Evolutionary conservation across 1,284 basidiomycete genomes (phyloP).

Genomic region (Fomitopsis schrenkii): DNA sequence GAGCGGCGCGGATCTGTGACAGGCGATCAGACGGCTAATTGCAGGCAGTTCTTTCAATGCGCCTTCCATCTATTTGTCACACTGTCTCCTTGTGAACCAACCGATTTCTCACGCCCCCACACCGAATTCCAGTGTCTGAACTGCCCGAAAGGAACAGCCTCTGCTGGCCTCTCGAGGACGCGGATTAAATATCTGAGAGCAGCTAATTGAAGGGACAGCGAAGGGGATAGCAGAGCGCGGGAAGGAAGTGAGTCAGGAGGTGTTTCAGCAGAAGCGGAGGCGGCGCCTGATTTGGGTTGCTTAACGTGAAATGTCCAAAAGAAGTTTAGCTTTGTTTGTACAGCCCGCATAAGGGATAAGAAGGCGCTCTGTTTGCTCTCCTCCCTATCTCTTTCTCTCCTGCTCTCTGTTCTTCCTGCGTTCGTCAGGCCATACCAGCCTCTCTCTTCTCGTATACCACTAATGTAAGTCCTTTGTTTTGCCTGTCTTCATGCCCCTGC

Average conservation of each 20-base stretch:
- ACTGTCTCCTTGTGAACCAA: constrained; percentile 22
- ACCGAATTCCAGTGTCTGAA: background rate
- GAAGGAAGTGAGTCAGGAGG: constrained; percentile 3
- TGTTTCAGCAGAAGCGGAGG: constrained; percentile 17
- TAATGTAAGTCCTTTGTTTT: constrained; percentile 19
- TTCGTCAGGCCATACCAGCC: constrained; percentile 21
- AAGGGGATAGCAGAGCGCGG: background rate
- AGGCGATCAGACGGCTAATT: constrained; percentile 3
- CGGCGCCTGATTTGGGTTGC: constrained; percentile 16
- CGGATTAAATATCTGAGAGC: background rate
- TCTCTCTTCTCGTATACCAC: constrained; percentile 27
- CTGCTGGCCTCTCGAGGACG: background rate
- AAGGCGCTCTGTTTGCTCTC: constrained; percentile 31
- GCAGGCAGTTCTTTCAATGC: constrained; percentile 7
- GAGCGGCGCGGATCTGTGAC: constrained; percentile 4
- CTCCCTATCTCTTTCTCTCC: constrained; percentile 30
- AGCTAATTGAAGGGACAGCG: background rate
- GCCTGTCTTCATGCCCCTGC: constrained; percentile 18
- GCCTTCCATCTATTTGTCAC: constrained; percentile 17
- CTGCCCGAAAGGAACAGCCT: background rate
- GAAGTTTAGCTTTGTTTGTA: constrained; percentile 36
- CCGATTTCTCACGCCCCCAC: constrained; percentile 15
- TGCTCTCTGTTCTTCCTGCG: constrained; percentile 28
- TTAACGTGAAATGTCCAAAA: constrained; percentile 25
- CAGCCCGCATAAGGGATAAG: constrained; percentile 51